Evolutionary conservation across 139 green algal genomes (phyloP), one percentile per base, ranked within the genome.

Genomic region (Haematococcus lacustris): DNA sequence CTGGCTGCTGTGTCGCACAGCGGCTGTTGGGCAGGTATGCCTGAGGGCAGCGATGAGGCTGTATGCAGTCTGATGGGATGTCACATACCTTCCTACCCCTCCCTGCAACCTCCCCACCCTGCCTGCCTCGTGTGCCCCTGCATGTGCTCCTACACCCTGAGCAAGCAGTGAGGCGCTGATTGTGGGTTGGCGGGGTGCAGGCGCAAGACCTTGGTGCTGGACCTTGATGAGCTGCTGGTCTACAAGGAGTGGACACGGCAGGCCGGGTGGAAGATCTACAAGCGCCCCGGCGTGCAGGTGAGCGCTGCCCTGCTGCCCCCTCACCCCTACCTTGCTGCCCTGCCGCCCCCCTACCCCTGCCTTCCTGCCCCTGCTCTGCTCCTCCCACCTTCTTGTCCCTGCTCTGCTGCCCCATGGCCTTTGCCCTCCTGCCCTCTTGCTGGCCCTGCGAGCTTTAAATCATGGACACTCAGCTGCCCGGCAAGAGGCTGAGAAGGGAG

Each of bases 141-240:
- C n/a, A n/a, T n/a, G n/a, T n/a, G n/a, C n/a, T n/a, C n/a, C n/a
- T n/a, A 57, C 13, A 57, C 47, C 47, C 47, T 57, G 47, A 28
- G 13, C 13, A 13, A 21, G 13, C 47, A 57, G 13, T 57, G 13
- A 57, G 13, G 47, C 21, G 13, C 21, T 13, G 47, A 28, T 57
- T 57, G 13, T 13, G 47, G 47, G 13, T 28, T 57, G 21, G 47
- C 47, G 13, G 13, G 47, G 47, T 28, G 21, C 67, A 72, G 38
- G 37, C 62, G 86, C 26, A 92, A 93, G 69, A 98, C 94, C 21
- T 84, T 98, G 30, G 94, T 99, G 34, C 85, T 99, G 41, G 95
- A 99, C 83, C 78, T 99, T 59, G 90, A 98, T 67, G 91, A 95
- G 38, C 76, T 94, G 62, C 86, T 98, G 67, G 84, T 98, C 41